These are phyloP conservation scores for Golubevia sp. DNA, from an alignment of 1,284 basidiomycete genomes.

Conservation along the genomic window DNA sequence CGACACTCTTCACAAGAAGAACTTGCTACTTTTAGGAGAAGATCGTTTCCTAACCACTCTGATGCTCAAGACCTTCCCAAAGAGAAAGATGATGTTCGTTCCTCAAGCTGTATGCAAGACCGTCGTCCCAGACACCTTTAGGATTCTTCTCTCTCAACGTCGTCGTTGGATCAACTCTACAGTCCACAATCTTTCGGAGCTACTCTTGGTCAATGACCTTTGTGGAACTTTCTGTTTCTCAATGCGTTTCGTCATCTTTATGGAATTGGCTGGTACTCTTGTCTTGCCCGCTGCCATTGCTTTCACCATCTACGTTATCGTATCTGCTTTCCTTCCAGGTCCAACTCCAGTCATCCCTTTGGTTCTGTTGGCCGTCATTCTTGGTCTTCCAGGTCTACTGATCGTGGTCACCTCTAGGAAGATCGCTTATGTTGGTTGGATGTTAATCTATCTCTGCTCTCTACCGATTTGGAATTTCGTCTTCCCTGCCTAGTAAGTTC, in stretches of 20 bases:
- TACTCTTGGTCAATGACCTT: constrained; percentile 63
- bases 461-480: constrained; percentile 64
- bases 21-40: constrained; percentile 64
- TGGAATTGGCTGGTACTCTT: constrained; percentile 64
- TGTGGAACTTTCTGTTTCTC: constrained; percentile 65
- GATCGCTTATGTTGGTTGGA: constrained; percentile 64
- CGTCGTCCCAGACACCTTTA: constrained; percentile 64
- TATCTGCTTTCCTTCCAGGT: constrained; percentile 13
- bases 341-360: constrained; percentile 46
- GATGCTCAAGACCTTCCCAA: constrained; percentile 65
- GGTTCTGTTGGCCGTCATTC: constrained; percentile 62
- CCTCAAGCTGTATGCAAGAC: constrained; percentile 65
- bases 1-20: constrained; percentile 65
- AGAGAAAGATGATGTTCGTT: constrained; percentile 65
- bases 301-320: constrained; percentile 63
- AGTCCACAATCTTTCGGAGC: constrained; percentile 64
- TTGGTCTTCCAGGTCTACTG: constrained; percentile 64
- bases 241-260: constrained; percentile 64
- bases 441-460: constrained; percentile 63
- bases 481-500: constrained; percentile 48
- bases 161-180: constrained; percentile 66
- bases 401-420: constrained; percentile 64
- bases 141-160: constrained; percentile 64
- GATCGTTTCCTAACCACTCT: constrained; percentile 65
- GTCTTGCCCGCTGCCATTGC: constrained; percentile 64